These are phyloP conservation scores for Tilletia walkeri DNA, from an alignment of 1,284 basidiomycete species.

Conservation along the genomic window DNA sequence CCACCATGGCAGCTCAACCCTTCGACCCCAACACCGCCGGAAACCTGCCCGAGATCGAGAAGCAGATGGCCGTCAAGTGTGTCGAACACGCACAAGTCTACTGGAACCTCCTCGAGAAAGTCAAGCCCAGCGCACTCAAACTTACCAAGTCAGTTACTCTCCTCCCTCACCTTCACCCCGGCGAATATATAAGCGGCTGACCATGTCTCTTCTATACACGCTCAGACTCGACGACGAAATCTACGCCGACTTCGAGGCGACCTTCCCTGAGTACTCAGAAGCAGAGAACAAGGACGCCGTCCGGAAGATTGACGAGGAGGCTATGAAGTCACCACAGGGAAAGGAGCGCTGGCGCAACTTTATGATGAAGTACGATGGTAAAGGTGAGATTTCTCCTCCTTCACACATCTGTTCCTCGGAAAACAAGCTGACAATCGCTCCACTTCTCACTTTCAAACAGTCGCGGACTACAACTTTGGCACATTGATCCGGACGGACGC, in stretches of 20 bases:
- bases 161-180: constrained; percentile 16
- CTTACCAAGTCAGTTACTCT: constrained; percentile 69
- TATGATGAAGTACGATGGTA: constrained; percentile 71
- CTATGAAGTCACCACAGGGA: constrained; percentile 85
- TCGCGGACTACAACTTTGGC: constrained; percentile 96
- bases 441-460: constrained; percentile 17
- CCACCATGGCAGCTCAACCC: not conserved
- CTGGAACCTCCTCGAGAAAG: constrained; percentile 86
- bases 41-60: constrained; percentile 91
- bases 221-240: constrained; percentile 76
- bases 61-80: constrained; percentile 89
- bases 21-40: constrained; percentile 62
- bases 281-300: constrained; percentile 67
- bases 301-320: constrained; percentile 79
- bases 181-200: not conserved
- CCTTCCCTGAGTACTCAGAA: constrained; percentile 79
- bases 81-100: constrained; percentile 79
- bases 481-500: constrained; percentile 84
- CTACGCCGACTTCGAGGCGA: constrained; percentile 70
- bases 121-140: constrained; percentile 72
- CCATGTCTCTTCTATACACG: not conserved
- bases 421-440: not conserved
- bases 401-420: not conserved
- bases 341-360: constrained; percentile 91
- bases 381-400: constrained; percentile 40